Evolutionary conservation across 441 rosid genomes (phyloP).

Genomic region (Euphorbia celastroides): DNA sequence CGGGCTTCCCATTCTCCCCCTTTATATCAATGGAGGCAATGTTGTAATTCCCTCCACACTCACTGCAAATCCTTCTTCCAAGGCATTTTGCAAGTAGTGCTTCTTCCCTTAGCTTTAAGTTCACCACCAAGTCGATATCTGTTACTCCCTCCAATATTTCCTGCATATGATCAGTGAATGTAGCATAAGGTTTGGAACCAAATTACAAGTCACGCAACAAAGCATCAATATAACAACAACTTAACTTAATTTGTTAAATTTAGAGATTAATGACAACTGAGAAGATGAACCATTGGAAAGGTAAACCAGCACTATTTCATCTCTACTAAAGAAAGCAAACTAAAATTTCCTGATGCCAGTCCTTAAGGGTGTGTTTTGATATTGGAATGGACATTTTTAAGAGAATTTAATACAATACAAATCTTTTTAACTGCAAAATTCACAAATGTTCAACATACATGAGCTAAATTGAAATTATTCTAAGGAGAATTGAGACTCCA

Average conservation of each 20-base stretch:
- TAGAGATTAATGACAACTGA: neutral
- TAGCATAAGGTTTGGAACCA: neutral
- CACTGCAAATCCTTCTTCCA: slow-evolving; percentile 87
- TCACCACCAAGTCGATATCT: slow-evolving; percentile 72
- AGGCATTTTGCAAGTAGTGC: slow-evolving; percentile 90
- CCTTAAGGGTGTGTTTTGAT: too few species aligned
- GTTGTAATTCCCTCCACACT: slow-evolving; percentile 86
- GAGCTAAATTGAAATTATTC: too few species aligned
- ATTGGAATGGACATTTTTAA: too few species aligned
- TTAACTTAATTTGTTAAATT: neutral
- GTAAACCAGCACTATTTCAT: neutral
- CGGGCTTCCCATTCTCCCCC: slow-evolving; percentile 64
- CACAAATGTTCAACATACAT: too few species aligned
- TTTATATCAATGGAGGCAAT: slow-evolving; percentile 82
- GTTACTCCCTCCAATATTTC: slow-evolving; percentile 90
- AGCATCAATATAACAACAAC: neutral
- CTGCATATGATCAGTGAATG: slow-evolving; percentile 30
- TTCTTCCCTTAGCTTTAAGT: slow-evolving; percentile 81
- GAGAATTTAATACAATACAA: too few species aligned
- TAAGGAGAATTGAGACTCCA: too few species aligned
- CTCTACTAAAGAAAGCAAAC: neutral
- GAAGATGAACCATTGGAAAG: neutral
- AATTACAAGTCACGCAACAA: neutral
- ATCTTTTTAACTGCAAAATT: too few species aligned
- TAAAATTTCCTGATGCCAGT: neutral